Conservation (phyloP, 1,284 basidiomycete species). For the Leucoagaricus sp. region DNA sequence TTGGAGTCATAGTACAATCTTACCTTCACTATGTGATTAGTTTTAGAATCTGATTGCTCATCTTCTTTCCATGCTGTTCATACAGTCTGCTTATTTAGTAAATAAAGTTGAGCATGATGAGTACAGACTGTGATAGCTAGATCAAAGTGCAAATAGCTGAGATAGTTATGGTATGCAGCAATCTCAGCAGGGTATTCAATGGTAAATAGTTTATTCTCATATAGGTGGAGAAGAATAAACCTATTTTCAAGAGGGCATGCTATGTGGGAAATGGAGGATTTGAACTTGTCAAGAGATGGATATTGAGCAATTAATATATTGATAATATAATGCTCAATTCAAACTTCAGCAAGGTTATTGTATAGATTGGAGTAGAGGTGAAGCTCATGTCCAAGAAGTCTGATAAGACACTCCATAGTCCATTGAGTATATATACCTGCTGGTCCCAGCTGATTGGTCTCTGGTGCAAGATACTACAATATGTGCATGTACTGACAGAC, state of each 20-base stretch:
- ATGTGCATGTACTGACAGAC: conserved; percentile 31
- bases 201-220: too few species aligned
- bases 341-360: conserved; percentile 31
- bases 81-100: not conserved
- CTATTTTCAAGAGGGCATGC: not conserved
- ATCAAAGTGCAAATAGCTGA: not conserved
- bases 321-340: too few species aligned
- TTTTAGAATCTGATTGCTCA: not conserved
- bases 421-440: conserved; percentile 29
- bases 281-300: too few species aligned
- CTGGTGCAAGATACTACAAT: too few species aligned
- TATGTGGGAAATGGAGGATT: too few species aligned
- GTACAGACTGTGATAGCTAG: too few species aligned
- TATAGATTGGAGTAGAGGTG: conserved; percentile 30
- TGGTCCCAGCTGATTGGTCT: conserved; percentile 32
- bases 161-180: not conserved
- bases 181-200: not conserved
- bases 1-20: not conserved
- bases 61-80: not conserved
- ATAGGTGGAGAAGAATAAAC: not conserved
- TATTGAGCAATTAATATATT: too few species aligned
- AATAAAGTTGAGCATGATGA: not conserved
- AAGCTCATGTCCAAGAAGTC: conserved; percentile 34
- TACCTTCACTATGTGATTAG: not conserved
- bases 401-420: conserved; percentile 35